These are phyloP conservation scores for Penicillium sp. DNA, from an alignment of 2,329 filamentous ascomycete species.

Conservation along the genomic window DNA sequence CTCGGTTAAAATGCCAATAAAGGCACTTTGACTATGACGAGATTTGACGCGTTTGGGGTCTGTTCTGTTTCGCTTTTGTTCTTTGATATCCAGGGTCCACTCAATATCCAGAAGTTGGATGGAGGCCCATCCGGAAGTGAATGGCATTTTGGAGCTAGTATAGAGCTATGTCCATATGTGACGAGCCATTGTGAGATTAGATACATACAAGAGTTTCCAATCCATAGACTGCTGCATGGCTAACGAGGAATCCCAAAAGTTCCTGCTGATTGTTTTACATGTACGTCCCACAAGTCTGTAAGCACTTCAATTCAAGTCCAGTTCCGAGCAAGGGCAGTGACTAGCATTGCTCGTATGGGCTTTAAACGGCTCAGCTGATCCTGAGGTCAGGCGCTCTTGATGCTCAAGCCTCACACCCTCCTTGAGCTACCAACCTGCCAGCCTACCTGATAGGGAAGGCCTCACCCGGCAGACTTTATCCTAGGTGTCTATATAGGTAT, in stretches of 20 bases:
- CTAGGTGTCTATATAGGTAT: no score
- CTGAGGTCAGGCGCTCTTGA: no score
- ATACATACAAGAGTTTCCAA: not conserved
- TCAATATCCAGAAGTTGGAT: constrained; percentile 5
- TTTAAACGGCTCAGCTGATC: no score
- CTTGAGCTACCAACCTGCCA: no score
- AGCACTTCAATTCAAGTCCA: no score
- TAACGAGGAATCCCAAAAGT: constrained; percentile 4
- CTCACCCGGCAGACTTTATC: no score
- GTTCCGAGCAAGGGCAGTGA: no score
- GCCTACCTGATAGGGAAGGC: no score
- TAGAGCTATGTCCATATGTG: not conserved
- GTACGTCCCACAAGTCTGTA: no score
- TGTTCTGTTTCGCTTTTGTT: constrained; percentile 8
- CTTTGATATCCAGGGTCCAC: constrained; percentile 24
- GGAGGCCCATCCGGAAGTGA: constrained; percentile 8
- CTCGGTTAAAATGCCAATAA: constrained; percentile 33
- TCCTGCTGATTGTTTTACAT: no score
- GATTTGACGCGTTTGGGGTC: constrained; percentile 12
- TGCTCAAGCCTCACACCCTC: no score
- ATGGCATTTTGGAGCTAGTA: constrained; percentile 3
- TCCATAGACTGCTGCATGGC: constrained; percentile 16
- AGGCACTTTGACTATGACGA: constrained; percentile 3
- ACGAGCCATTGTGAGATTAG: not conserved
- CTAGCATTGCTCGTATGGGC: no score